Evolutionary conservation across 306 rosid species (phyloP).

Genomic region (Mimosa bimucronata): DNA sequence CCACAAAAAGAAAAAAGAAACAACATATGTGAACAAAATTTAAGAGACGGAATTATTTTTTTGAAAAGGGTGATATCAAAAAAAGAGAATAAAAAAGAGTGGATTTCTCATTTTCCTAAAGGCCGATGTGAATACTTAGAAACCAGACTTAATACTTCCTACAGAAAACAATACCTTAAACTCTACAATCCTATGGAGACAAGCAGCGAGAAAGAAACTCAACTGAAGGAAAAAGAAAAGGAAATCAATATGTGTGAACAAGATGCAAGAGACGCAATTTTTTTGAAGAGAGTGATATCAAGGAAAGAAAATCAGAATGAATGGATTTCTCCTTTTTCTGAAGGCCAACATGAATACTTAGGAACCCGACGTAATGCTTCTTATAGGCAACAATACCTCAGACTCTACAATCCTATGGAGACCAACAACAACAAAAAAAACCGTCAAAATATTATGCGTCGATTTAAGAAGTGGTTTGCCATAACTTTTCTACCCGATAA

Average conservation of each 20-base stretch:
- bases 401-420: background rate
- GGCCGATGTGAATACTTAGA: too few relatives aligned
- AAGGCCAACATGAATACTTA: background rate
- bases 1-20: too few relatives aligned
- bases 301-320: background rate
- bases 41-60: background rate
- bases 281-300: background rate
- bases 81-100: background rate
- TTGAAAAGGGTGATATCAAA: background rate
- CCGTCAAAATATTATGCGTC: too few relatives aligned
- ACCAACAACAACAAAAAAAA: too few relatives aligned
- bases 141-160: too few relatives aligned
- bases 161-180: too few relatives aligned
- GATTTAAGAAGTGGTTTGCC: background rate
- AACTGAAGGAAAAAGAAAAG: too few relatives aligned
- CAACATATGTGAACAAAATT: too few relatives aligned
- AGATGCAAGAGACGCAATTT: background rate
- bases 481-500: too few relatives aligned
- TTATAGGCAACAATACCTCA: constrained; percentile 3
- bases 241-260: too few relatives aligned
- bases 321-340: background rate
- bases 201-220: too few relatives aligned
- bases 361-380: background rate
- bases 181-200: too few relatives aligned
- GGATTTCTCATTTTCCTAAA: background rate